A percentile compares a stretch with the other conserved stretches of the same genome.
These are phyloP conservation scores for Chloropicon primus DNA, from an alignment of 139 green algal genomes.

Conservation along the genomic window DNA sequence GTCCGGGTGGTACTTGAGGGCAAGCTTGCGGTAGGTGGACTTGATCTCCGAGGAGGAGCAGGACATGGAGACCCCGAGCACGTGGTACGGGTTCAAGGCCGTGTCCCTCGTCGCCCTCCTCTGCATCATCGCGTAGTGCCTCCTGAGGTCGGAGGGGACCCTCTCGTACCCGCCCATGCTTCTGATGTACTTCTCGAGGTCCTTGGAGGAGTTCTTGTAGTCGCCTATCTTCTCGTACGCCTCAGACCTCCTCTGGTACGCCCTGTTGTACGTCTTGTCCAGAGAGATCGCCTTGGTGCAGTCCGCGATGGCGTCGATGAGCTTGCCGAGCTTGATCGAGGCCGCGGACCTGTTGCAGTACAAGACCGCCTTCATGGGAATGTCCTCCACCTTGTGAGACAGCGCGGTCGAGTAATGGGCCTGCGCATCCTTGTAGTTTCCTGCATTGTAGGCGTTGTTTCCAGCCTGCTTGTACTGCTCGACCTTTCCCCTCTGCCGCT, in stretches of 20 bases:
- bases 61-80: background rate
- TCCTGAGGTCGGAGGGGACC: background rate
- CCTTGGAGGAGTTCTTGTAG: constrained; percentile 18
- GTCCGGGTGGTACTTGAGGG: constrained; percentile 41
- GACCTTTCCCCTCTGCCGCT: constrained; percentile 7
- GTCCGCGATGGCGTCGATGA: constrained; percentile 37
- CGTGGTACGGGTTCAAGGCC: background rate
- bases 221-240: constrained; percentile 33
- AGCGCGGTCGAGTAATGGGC: constrained; percentile 28
- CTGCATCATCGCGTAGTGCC: background rate
- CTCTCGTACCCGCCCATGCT: constrained; percentile 3
- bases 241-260: constrained; percentile 35
- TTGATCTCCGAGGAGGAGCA: constrained; percentile 19
- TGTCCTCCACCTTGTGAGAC: constrained; percentile 6
- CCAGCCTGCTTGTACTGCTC: constrained; percentile 33
- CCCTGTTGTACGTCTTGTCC: constrained; percentile 27
- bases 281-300: constrained; percentile 26
- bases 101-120: background rate
- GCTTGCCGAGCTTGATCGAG: constrained; percentile 19
- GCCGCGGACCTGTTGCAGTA: constrained; percentile 40
- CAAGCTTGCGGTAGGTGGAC: constrained; percentile 22
- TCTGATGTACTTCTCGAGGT: constrained; percentile 23
- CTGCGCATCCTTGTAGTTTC: constrained; percentile 18
- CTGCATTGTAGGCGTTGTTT: constrained; percentile 23
- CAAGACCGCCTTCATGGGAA: constrained; percentile 25